Base-by-base conservation (phyloP, 495 filamentous ascomycete genomes). In the Astrothelium subdiscretum region DNA sequence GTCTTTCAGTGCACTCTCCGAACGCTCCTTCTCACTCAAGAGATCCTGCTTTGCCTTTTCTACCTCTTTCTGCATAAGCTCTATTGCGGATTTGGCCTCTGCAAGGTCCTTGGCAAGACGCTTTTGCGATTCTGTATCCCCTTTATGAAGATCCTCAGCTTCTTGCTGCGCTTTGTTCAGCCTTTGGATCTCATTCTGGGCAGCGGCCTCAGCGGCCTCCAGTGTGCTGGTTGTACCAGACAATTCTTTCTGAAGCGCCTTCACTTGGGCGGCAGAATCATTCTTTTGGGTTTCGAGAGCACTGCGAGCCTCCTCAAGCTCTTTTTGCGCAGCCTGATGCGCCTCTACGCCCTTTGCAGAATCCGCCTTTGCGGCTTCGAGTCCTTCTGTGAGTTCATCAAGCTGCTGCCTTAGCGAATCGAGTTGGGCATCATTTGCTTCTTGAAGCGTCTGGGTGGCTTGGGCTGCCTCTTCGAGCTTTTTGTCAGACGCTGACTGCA, bases 391-490 rank as follows among this genome's bases (percentile, higher is more conserved):
- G 22, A 54, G 48, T 15, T 54, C 6, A 2, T 3, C 24, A 29
- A 54, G 48, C 29, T 54, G 48, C 15, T 54, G 48, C 22, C 29
- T 24, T 24, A 54, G 24, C 10, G 48, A 54, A 5, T 54, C 48
- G 8, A 54, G 10, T 27, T 54, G 48, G 24, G 48, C 24, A 27
- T 27, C 24, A 15, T 54, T 54, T 8, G 48, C 48, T 5, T 12
- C 48, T 3, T 54, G 48, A 54, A 54, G 48, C 8, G 48, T 54
- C 48, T 54, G 48, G 10, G 48, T 54, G 6, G 48, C 48, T 29
- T 54, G 48, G 29, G 48, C 48, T 54, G 48, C 48, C 48, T 54
- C 48, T 54, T 54, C 48, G 48, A 54, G 48, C 20, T 54, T 54
- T 20, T 54, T 54, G 20, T 54, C 48, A 54, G 48, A 27, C 11